Conservation (phyloP, 331 rosid genomes). For the Acacia pycnantha region DNA sequence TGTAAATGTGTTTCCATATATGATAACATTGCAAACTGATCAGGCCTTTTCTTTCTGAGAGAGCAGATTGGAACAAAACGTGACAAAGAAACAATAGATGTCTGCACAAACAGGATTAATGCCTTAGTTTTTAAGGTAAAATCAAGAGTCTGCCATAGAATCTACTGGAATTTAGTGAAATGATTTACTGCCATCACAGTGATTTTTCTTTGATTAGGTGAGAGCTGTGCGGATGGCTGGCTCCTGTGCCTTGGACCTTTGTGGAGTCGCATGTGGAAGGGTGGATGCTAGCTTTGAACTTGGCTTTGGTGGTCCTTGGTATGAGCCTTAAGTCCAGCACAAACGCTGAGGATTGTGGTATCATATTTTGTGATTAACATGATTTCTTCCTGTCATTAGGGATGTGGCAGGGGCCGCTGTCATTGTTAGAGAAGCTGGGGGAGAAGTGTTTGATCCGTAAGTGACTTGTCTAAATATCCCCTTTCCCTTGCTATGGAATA, state of each 20-base stretch:
- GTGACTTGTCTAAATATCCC: conserved; percentile 28
- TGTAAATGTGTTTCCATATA: not conserved
- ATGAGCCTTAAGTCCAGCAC: conserved; percentile 26
- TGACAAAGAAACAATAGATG: conserved; percentile 63
- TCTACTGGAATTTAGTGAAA: conserved; percentile 12
- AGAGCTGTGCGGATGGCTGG: conserved; percentile 79
- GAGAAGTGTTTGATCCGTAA: conserved; percentile 83
- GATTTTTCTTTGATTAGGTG: conserved; percentile 57
- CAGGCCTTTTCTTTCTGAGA: conserved; percentile 29
- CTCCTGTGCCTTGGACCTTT: conserved; percentile 82
- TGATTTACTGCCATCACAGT: conserved; percentile 12
- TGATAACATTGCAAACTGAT: conserved; percentile 28
- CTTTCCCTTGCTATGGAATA: conserved; percentile 1
- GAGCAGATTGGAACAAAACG: conserved; percentile 74
- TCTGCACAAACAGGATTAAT: conserved; percentile 60
- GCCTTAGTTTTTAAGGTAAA: conserved; percentile 70
- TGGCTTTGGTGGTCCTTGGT: conserved; percentile 95
- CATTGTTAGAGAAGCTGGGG: conserved; percentile 85
- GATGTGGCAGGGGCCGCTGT: conserved; percentile 91
- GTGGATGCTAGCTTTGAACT: conserved; percentile 57
- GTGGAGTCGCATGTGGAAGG: conserved; percentile 95
- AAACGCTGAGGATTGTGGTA: not conserved
- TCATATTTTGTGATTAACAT: conserved; percentile 10
- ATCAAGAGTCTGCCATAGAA: conserved; percentile 9
- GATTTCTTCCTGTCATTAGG: conserved; percentile 45